These are phyloP conservation scores for Aspergillus mulundensis DNA, from an alignment of 495 filamentous ascomycete species.

Conservation along the genomic window DNA sequence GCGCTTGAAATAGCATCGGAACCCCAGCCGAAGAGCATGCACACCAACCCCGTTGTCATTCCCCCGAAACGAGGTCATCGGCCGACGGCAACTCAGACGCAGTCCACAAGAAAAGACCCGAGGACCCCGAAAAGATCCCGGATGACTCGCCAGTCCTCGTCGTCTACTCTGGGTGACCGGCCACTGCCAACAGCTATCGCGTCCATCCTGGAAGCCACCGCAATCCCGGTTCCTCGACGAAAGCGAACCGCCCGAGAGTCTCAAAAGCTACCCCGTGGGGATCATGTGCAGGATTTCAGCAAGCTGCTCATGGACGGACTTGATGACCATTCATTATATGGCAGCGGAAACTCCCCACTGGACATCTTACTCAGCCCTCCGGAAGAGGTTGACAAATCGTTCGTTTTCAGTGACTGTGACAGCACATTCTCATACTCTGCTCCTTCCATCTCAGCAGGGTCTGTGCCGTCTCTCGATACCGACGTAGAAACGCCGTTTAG, in stretches of 20 bases:
- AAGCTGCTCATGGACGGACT: conserved; percentile 40
- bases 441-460: conserved; percentile 56
- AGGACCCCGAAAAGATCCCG: conserved; percentile 20
- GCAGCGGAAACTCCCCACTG: conserved; percentile 31
- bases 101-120: conserved; percentile 8
- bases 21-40: conserved; percentile 9
- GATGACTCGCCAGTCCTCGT: conserved; percentile 31
- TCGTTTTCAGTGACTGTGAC: conserved; percentile 36
- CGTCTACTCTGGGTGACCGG: conserved; percentile 29
- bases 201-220: conserved; percentile 42
- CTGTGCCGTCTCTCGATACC: conserved; percentile 57
- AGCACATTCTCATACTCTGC: conserved; percentile 35
- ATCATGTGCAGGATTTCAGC: conserved; percentile 45
- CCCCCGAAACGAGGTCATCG: conserved; percentile 36
- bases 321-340: conserved; percentile 31
- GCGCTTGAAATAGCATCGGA: conserved; percentile 16
- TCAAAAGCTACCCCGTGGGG: conserved; percentile 36
- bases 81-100: conserved; percentile 20
- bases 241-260: conserved; percentile 29
- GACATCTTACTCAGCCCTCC: conserved; percentile 47
- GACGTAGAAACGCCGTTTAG: conserved; percentile 49
- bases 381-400: conserved; percentile 34
- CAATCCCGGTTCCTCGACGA: conserved; percentile 40
- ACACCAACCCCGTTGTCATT: conserved; percentile 41
- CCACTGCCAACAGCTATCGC: conserved; percentile 34